Base-by-base conservation (phyloP, 2,329 filamentous ascomycete genomes). In the Sclerotinia trifoliorum region DNA sequence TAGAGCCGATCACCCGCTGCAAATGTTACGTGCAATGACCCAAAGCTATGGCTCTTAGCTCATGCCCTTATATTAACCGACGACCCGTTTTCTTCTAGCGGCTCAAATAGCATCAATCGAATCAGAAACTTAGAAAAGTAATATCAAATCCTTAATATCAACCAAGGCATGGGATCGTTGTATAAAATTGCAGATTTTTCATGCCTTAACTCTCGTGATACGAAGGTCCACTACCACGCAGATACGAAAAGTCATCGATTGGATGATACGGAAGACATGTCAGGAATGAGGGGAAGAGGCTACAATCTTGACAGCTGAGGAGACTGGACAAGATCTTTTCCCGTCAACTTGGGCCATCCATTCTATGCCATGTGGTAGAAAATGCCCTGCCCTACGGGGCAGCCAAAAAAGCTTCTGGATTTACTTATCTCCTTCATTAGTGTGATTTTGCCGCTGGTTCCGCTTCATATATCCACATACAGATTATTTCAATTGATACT, bases 1-100 rank as follows among this genome's bases (percentile, higher is more conserved):
- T 39, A 24, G 4, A 62, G 58, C 29, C 35, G 29, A 51, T 62
- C 46, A 39, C 46, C 58, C 58, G 58, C 29, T 62, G 29, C 7
- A 35, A 21, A 24, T 21, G 26, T 49, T 62, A 26, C 13, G 26
- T 62, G 29, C 58, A 15, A 49, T 26, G 21, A 62, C 46, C 58
- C 29, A 39, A 8, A 39, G 46, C 46, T 49, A 51, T 39, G 46
- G 29, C 15, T 51, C 29, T 26, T 51, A 51, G 46, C 29, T 51
- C 26, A 19, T 6, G 21, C 46, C n/a, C 46, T 39, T 21, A 6
- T 39, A 4, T 39, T 51, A 26, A 49, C 3, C 46, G 29, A 39
- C 5, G 29, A 51, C 29, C 21, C 32, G 39, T 19, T 13, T 44
- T 24, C 7, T 58, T 58, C 35, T 58, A 44, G 35, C 15, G 26